Evolutionary conservation across 2,329 filamentous ascomycete genomes (phyloP).

Genomic region (Fusarium lateritium): DNA sequence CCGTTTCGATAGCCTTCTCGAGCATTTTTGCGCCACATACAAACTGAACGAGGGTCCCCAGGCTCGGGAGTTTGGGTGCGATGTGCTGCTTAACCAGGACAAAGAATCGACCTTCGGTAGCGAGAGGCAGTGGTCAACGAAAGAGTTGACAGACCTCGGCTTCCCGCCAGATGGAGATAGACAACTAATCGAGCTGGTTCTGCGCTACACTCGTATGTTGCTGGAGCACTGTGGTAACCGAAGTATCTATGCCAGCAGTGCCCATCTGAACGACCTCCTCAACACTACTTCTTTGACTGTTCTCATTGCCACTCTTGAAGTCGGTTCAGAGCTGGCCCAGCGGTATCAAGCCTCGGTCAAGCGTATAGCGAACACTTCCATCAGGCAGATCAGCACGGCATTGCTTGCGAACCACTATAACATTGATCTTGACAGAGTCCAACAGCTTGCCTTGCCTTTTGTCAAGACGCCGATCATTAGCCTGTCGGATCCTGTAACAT

Average conservation of each 20-base stretch:
- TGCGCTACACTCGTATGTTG: slow-evolving; percentile 89
- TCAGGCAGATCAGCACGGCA: slow-evolving; percentile 76
- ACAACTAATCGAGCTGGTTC: slow-evolving; percentile 81
- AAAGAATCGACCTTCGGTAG: slow-evolving; percentile 66
- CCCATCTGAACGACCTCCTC: slow-evolving; percentile 88
- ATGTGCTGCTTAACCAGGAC: slow-evolving; percentile 73
- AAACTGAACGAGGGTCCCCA: slow-evolving; percentile 86
- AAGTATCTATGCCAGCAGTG: slow-evolving; percentile 95
- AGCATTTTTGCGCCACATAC: slow-evolving; percentile 85
- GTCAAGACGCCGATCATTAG: slow-evolving; percentile 76
- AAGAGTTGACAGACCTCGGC: slow-evolving; percentile 70
- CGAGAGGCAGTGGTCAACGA: slow-evolving; percentile 60
- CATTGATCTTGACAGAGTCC: slow-evolving; percentile 83
- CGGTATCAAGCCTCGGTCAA: slow-evolving; percentile 92
- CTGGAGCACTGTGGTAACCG: slow-evolving; percentile 97
- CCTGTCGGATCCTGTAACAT: slow-evolving; percentile 66
- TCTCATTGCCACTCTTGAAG: slow-evolving; percentile 81
- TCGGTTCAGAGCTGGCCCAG: slow-evolving; percentile 89
- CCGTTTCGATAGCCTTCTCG: slow-evolving; percentile 90
- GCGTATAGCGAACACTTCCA: slow-evolving; percentile 74
- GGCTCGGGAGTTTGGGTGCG: slow-evolving; percentile 78
- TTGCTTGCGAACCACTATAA: slow-evolving; percentile 89
- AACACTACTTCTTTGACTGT: slow-evolving; percentile 88
- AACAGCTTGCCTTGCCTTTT: slow-evolving; percentile 87
- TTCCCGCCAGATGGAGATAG: slow-evolving; percentile 84